phyloP scores from a whole-genome alignment of 352 stramenopile genomes.

The Hyaloperonospora arabidopsidis region DNA sequence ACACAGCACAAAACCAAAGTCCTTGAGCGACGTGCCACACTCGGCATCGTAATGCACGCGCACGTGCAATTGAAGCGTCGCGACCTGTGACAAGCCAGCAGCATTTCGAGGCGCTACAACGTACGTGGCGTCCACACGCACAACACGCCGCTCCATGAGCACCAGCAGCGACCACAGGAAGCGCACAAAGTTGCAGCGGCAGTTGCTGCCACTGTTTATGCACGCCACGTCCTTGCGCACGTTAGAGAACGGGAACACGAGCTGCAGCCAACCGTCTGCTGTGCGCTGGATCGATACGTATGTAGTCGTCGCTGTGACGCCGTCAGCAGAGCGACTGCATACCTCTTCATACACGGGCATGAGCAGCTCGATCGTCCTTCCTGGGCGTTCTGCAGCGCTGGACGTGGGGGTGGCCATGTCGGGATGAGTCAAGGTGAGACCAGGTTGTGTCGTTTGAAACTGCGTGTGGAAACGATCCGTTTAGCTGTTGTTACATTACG shows the following conservation, averaged over 20 bases:
- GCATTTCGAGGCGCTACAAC: conserved; percentile 21
- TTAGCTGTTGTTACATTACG: too few relatives aligned
- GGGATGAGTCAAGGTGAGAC: too few relatives aligned
- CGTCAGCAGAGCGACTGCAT: not conserved
- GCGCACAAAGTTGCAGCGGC: conserved; percentile 44
- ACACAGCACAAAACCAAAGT: conserved; percentile 51
- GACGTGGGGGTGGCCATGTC: too few relatives aligned
- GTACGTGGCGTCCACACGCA: conserved; percentile 41
- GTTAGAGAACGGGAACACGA: conserved; percentile 26
- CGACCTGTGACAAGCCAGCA: conserved; percentile 12
- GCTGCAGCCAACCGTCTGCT: conserved; percentile 25
- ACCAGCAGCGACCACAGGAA: conserved; percentile 41
- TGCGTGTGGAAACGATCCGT: too few relatives aligned
- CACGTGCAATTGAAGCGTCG: conserved; percentile 48
- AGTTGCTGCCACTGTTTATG: conserved; percentile 30
- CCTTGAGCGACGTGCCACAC: conserved; percentile 27
- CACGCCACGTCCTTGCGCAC: conserved; percentile 40
- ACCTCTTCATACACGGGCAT: conserved; percentile 31
- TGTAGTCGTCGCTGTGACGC: conserved; percentile 3
- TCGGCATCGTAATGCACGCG: conserved; percentile 31
- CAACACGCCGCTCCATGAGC: conserved; percentile 31
- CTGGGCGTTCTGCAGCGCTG: too few relatives aligned
- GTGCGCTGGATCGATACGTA: conserved; percentile 27
- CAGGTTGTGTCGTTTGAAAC: too few relatives aligned
- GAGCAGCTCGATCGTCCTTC: conserved; percentile 26